Percentiles rank a stretch among this genome's conserved stretches.
phyloP scores from a whole-genome alignment of 352 stramenopile species.

The Globisporangium canariense region DNA sequence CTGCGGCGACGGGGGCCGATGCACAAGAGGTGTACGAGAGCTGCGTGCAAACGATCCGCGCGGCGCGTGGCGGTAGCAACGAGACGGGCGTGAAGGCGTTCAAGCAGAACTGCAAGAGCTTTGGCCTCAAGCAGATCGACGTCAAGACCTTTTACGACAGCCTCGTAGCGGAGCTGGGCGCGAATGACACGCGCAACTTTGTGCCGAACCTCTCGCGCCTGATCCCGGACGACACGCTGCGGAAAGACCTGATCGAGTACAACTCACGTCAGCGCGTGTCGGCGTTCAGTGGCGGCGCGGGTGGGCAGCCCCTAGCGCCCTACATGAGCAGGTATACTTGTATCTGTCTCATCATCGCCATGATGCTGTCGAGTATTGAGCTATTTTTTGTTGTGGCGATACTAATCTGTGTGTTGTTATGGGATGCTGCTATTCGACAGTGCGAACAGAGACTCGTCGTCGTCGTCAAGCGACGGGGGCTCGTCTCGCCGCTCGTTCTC shows the following conservation, averaged over 20 bases:
- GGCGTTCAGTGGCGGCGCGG: slow-evolving; percentile 4
- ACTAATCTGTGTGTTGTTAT: neutral
- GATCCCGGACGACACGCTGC: slow-evolving; percentile 46
- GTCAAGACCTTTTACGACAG: slow-evolving; percentile 52
- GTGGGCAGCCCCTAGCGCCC: slow-evolving; percentile 8
- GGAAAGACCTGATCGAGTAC: slow-evolving; percentile 50
- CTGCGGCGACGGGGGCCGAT: slow-evolving; percentile 44
- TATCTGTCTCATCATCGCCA: neutral
- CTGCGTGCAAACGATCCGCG: slow-evolving; percentile 59
- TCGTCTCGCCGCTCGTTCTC: slow-evolving; percentile 13
- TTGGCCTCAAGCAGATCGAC: slow-evolving; percentile 52
- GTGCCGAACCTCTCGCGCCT: slow-evolving; percentile 47
- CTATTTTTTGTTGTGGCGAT: neutral
- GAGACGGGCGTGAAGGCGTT: slow-evolving; percentile 55
- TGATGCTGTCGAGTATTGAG: neutral
- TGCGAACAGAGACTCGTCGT: slow-evolving; percentile 29
- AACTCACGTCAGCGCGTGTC: slow-evolving; percentile 32
- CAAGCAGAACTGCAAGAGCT: slow-evolving; percentile 60
- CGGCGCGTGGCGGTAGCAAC: slow-evolving; percentile 43
- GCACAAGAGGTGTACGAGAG: slow-evolving; percentile 51
- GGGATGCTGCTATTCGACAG: neutral
- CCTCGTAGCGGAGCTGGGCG: slow-evolving; percentile 45
- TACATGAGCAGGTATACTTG: slow-evolving; percentile 7
- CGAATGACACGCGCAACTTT: slow-evolving; percentile 35
- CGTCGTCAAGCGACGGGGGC: slow-evolving; percentile 34